Evolutionary conservation across 1,139 yeast genomes (phyloP).

Genomic region (Zygosaccharomyces sapae): DNA sequence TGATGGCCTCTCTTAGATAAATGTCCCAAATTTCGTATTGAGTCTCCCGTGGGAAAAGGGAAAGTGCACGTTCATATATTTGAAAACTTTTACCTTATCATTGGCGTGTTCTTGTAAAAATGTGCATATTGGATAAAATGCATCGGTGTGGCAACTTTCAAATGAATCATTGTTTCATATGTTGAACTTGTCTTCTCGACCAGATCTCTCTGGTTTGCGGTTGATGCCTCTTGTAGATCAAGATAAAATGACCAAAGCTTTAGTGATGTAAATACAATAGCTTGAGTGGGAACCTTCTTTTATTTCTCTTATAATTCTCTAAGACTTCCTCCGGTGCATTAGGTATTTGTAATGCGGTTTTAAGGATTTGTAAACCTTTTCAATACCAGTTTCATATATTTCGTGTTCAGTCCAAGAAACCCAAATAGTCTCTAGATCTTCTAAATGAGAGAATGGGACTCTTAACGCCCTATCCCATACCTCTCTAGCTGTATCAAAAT

Average conservation of each 20-base stretch:
- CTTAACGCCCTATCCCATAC: constrained; percentile 65
- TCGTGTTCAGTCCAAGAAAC: constrained; percentile 61
- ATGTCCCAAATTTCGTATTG: constrained; percentile 71
- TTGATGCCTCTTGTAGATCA: constrained; percentile 64
- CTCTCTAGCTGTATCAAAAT: constrained; percentile 57
- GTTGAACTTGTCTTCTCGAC: constrained; percentile 42
- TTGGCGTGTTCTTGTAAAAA: constrained; percentile 50
- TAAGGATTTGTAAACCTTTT: constrained; percentile 53
- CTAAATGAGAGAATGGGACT: constrained; percentile 61
- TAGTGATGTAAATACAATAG: constrained; percentile 54
- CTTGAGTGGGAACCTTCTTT: constrained; percentile 50
- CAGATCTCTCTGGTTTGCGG: constrained; percentile 36
- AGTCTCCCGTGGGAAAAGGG: constrained; percentile 55
- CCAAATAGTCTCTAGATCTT: constrained; percentile 67
- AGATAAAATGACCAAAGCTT: constrained; percentile 72
- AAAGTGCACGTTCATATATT: constrained; percentile 65
- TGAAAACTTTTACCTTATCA: constrained; percentile 49
- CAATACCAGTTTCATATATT: constrained; percentile 50
- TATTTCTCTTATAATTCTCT: constrained; percentile 25
- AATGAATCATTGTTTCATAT: constrained; percentile 56
- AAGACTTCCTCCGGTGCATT: constrained; percentile 26
- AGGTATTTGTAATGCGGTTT: constrained; percentile 49
- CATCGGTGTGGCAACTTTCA: constrained; percentile 68
- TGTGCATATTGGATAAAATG: constrained; percentile 63
- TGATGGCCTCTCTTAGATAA: constrained; percentile 54